Conservation (phyloP, 2,329 filamentous ascomycete genomes). For the Teratosphaeria pseudoeucalypti region DNA sequence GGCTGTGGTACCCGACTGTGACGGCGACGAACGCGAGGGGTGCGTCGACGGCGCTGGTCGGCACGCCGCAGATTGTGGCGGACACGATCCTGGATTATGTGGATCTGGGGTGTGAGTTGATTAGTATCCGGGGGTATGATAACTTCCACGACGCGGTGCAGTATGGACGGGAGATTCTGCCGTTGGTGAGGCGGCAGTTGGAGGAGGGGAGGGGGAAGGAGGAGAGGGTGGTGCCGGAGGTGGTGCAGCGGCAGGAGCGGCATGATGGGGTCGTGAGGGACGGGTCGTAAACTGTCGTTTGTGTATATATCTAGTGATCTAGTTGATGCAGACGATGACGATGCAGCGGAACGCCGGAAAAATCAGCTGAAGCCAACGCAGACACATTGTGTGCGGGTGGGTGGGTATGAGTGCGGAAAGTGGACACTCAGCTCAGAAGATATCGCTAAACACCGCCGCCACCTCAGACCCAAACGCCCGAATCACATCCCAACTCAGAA, state of each 20-base stretch:
- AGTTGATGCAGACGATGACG: neutral
- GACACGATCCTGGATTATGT: constrained; percentile 50
- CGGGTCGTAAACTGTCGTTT: neutral
- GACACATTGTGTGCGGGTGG: neutral
- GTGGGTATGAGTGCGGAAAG: neutral
- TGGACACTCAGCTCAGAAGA: neutral
- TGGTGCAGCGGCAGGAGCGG: neutral
- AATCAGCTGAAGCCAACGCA: neutral
- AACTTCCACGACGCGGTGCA: constrained; percentile 51
- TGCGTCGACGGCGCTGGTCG: constrained; percentile 49
- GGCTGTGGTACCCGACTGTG: constrained; percentile 54
- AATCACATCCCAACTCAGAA: neutral
- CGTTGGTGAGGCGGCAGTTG: constrained; percentile 35
- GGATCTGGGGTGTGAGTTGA: constrained; percentile 45
- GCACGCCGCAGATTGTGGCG: constrained; percentile 42
- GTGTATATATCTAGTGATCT: neutral
- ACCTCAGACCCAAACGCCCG: neutral
- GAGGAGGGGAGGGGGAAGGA: constrained; percentile 10
- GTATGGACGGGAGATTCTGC: constrained; percentile 48
- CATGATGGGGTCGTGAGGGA: neutral
- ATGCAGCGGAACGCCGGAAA: neutral
- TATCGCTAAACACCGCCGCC: neutral
- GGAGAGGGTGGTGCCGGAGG: neutral
- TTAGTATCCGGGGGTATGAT: constrained; percentile 52
- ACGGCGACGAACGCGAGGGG: constrained; percentile 51